A percentile compares a stretch with the other conserved stretches of the same genome.
These are phyloP conservation scores for Coriolopsis trogii DNA, from an alignment of 1,284 basidiomycete genomes.

Conservation along the genomic window DNA sequence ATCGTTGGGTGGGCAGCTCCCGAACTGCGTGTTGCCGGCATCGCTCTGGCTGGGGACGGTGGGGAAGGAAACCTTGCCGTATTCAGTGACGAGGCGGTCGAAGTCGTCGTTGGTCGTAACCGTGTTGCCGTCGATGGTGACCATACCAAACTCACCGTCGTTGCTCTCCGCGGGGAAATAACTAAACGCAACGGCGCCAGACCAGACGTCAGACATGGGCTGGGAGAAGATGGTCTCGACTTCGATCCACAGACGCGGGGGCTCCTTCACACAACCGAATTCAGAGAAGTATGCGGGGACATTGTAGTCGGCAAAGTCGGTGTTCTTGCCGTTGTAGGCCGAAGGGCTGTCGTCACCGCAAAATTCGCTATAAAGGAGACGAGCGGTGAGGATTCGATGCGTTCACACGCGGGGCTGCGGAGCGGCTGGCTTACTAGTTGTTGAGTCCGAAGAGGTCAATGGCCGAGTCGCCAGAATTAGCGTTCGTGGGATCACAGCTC, in stretches of 20 bases:
- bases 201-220: slow-evolving; percentile 80
- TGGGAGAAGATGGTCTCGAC: slow-evolving; percentile 72
- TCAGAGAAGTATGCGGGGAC: slow-evolving; percentile 91
- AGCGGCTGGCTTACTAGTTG: slow-evolving; percentile 59
- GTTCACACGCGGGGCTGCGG: slow-evolving; percentile 7
- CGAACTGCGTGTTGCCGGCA: slow-evolving; percentile 57
- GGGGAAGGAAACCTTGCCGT: slow-evolving; percentile 58
- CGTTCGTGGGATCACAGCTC: slow-evolving; percentile 66
- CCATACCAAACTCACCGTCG: slow-evolving; percentile 82
- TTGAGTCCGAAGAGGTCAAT: slow-evolving; percentile 89
- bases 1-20: slow-evolving; percentile 67
- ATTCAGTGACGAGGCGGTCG: slow-evolving; percentile 63
- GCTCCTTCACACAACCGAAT: slow-evolving; percentile 74
- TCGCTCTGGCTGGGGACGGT: slow-evolving; percentile 64
- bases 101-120: slow-evolving; percentile 75
- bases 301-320: slow-evolving; percentile 67
- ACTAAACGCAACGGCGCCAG: slow-evolving; percentile 88
- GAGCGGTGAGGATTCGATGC: slow-evolving; percentile 6
- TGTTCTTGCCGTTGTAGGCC: slow-evolving; percentile 56
- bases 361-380: slow-evolving; percentile 60
- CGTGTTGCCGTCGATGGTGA: slow-evolving; percentile 68
- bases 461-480: slow-evolving; percentile 59
- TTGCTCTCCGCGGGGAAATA: slow-evolving; percentile 77
- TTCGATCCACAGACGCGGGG: slow-evolving; percentile 82
- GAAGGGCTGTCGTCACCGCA: slow-evolving; percentile 67